phyloP scores from a whole-genome alignment of 176 grass and related monocot species.

The Cymbopogon citratus region DNA sequence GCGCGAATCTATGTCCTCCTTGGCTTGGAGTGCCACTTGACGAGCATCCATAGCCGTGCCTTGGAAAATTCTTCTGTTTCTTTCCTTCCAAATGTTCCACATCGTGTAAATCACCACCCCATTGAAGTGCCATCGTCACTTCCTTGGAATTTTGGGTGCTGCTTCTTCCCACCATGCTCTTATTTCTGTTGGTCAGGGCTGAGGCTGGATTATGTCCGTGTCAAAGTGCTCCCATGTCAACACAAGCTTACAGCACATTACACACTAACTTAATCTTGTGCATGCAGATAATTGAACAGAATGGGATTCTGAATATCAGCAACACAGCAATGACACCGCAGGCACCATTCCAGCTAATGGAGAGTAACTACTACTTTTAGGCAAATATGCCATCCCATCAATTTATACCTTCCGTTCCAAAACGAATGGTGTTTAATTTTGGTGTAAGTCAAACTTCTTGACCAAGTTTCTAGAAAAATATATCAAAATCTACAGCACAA shows the following conservation, averaged over 20 bases:
- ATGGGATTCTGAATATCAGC: constrained; percentile 25
- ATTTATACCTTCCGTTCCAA: not conserved
- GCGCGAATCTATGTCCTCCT: too few relatives aligned
- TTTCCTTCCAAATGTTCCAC: too few relatives aligned
- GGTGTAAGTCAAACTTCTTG: not conserved
- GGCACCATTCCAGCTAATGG: constrained; percentile 26
- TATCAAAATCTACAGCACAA: not conserved
- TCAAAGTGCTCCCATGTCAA: too few relatives aligned
- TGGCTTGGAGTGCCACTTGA: too few relatives aligned
- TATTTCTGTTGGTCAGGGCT: too few relatives aligned
- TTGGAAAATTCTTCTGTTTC: too few relatives aligned
- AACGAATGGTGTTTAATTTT: not conserved
- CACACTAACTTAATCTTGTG: constrained; percentile 10
- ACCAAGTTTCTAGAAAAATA: not conserved
- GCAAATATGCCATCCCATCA: not conserved
- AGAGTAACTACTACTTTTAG: constrained; percentile 25
- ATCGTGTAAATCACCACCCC: too few relatives aligned
- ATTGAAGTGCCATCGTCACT: too few relatives aligned
- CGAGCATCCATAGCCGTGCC: too few relatives aligned
- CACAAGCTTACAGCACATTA: not conserved
- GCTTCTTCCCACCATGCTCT: too few relatives aligned
- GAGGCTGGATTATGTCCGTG: too few relatives aligned
- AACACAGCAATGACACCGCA: constrained; percentile 22
- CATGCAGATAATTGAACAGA: constrained; percentile 46
- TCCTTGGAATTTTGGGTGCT: too few relatives aligned